Evolutionary conservation across 2,329 filamentous ascomycete species (phyloP).

Genomic region (Thelonectria discophora): DNA sequence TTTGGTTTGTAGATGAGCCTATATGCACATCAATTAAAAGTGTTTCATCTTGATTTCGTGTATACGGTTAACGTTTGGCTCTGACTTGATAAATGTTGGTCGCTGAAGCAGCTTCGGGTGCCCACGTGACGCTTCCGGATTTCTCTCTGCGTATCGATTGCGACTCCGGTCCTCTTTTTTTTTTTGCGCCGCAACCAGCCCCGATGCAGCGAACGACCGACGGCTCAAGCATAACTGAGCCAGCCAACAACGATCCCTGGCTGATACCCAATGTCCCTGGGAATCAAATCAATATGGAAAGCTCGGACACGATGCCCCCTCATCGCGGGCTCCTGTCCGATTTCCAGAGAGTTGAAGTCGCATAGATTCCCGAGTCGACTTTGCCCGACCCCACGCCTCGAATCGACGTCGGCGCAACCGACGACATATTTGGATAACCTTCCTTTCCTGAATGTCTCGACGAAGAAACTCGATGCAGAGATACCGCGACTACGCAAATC

Average conservation of each 20-base stretch:
- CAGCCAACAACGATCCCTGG: constrained; percentile 46
- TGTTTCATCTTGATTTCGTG: background rate
- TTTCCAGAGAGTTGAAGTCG: constrained; percentile 34
- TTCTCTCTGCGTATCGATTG: constrained; percentile 34
- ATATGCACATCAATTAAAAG: background rate
- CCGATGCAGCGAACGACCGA: constrained; percentile 23
- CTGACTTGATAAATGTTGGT: background rate
- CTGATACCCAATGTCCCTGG: constrained; percentile 57
- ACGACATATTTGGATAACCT: constrained; percentile 14
- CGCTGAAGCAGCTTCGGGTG: background rate
- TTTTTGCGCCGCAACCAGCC: constrained; percentile 27
- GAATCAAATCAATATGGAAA: constrained; percentile 56
- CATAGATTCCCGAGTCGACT: constrained; percentile 29
- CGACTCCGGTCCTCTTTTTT: constrained; percentile 27
- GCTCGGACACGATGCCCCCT: constrained; percentile 48
- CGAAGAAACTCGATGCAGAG: background rate
- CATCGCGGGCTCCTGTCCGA: constrained; percentile 35
- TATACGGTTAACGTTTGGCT: background rate
- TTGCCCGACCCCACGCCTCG: constrained; percentile 23
- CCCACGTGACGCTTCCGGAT: constrained; percentile 19
- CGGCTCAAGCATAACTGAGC: constrained; percentile 19
- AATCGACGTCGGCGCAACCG: constrained; percentile 32
- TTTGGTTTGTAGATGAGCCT: background rate
- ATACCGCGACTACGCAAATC: constrained; percentile 12
- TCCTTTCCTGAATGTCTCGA: background rate